Conservation (phyloP, 306 rosid species). For the Cicer arietinum region DNA sequence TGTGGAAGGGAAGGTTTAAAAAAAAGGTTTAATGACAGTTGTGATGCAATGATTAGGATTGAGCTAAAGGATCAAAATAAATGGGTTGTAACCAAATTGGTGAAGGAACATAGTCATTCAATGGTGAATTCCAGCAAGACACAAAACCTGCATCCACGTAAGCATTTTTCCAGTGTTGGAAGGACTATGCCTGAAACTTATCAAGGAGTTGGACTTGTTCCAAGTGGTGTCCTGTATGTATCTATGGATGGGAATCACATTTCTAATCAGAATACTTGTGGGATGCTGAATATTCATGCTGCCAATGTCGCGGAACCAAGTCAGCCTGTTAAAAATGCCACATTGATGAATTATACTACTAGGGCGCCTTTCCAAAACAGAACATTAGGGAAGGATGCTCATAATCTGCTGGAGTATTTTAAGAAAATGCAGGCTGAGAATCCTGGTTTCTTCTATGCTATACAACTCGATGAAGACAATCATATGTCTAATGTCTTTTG, state of each 20-base stretch:
- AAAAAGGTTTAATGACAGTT: slow-evolving; percentile 62
- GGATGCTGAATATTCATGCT: slow-evolving; percentile 53
- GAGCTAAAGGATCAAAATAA: slow-evolving; percentile 66
- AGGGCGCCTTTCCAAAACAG: slow-evolving; percentile 62
- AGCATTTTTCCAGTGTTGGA: slow-evolving; percentile 84
- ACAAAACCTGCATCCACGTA: slow-evolving; percentile 67
- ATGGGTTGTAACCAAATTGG: slow-evolving; percentile 80
- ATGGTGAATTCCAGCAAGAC: slow-evolving; percentile 54
- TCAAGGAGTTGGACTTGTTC: slow-evolving; percentile 77
- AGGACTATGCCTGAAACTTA: slow-evolving; percentile 70
- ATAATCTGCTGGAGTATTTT: slow-evolving; percentile 85
- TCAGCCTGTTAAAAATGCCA: slow-evolving; percentile 54
- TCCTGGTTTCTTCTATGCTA: slow-evolving; percentile 96
- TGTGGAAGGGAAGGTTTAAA: slow-evolving; percentile 76
- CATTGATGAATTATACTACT: slow-evolving; percentile 52
- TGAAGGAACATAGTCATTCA: slow-evolving; percentile 85
- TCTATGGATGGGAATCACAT: slow-evolving; percentile 72
- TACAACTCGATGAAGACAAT: slow-evolving; percentile 90
- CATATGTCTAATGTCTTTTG: slow-evolving; percentile 85
- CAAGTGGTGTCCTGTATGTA: slow-evolving; percentile 90
- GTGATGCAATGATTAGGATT: slow-evolving; percentile 78
- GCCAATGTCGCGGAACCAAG: slow-evolving; percentile 51
- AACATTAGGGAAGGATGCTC: slow-evolving; percentile 90
- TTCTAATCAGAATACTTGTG: slow-evolving; percentile 60
- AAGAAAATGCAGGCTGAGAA: slow-evolving; percentile 97